phyloP scores from a whole-genome alignment of 176 grass and related monocot genomes.

The Aegilops speltoides region DNA sequence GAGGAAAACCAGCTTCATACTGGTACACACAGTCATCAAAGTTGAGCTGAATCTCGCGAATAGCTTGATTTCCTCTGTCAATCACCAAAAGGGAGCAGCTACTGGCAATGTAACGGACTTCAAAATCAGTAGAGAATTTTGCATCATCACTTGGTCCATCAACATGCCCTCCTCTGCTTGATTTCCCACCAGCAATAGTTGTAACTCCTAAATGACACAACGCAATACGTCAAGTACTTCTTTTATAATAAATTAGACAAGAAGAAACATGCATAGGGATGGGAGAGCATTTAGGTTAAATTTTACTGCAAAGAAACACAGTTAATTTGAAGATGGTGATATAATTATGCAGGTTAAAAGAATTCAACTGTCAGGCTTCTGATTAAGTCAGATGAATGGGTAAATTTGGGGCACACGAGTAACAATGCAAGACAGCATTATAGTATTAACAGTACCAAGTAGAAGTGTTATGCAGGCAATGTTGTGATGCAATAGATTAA shows the following conservation, averaged over 20 bases:
- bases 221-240: conserved; percentile 26
- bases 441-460: background rate
- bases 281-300: background rate
- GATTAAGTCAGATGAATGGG: background rate
- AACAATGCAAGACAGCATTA: background rate
- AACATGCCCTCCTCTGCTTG: conserved; percentile 77
- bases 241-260: background rate
- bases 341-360: background rate
- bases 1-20: conserved; percentile 77
- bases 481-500: background rate
- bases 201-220: conserved; percentile 67
- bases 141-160: conserved; percentile 86
- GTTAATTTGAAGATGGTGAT: conserved; percentile 1
- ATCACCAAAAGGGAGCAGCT: conserved; percentile 97
- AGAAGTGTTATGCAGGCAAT: background rate
- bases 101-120: conserved; percentile 84
- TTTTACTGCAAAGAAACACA: background rate
- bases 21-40: conserved; percentile 91
- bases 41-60: conserved; percentile 83
- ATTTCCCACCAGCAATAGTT: conserved; percentile 94
- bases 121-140: conserved; percentile 97
- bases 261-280: background rate
- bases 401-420: background rate
- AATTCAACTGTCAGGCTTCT: background rate
- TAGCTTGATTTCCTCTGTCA: conserved; percentile 89